Conservation (phyloP, 1,139 yeast species). For the Geotrichum histeridarum region DNA sequence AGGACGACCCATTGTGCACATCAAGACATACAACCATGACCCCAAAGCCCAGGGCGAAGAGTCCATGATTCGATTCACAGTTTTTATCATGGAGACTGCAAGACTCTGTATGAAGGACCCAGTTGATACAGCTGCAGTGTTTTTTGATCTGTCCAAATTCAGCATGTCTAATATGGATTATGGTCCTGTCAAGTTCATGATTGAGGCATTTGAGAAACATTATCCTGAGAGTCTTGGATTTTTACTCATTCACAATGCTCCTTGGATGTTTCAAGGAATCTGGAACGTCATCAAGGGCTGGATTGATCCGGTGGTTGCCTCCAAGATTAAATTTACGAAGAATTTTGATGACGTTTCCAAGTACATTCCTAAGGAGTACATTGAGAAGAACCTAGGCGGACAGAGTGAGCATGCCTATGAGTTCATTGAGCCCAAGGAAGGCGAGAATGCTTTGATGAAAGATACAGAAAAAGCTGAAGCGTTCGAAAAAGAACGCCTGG, state of each 20-base stretch:
- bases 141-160: constrained; percentile 73
- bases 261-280: constrained; percentile 82
- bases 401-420: constrained; percentile 49
- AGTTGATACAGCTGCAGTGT: constrained; percentile 62
- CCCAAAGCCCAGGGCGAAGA: constrained; percentile 63
- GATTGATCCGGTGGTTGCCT: constrained; percentile 85
- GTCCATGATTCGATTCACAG: constrained; percentile 62
- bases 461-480: constrained; percentile 45
- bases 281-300: constrained; percentile 82
- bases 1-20: constrained; percentile 65
- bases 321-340: constrained; percentile 72
- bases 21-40: constrained; percentile 68
- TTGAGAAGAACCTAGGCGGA: constrained; percentile 68
- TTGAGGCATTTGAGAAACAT: constrained; percentile 75
- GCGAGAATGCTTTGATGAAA: constrained; percentile 43
- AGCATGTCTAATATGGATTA: constrained; percentile 80
- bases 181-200: constrained; percentile 71
- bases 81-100: constrained; percentile 64
- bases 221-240: constrained; percentile 82
- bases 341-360: constrained; percentile 52
- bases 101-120: constrained; percentile 61
- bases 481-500: constrained; percentile 45
- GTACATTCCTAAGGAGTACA: constrained; percentile 48
- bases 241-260: constrained; percentile 77
- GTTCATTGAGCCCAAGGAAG: constrained; percentile 52